These are phyloP conservation scores for Ustilago bromivora DNA, from an alignment of 1,284 basidiomycete genomes.

Conservation along the genomic window DNA sequence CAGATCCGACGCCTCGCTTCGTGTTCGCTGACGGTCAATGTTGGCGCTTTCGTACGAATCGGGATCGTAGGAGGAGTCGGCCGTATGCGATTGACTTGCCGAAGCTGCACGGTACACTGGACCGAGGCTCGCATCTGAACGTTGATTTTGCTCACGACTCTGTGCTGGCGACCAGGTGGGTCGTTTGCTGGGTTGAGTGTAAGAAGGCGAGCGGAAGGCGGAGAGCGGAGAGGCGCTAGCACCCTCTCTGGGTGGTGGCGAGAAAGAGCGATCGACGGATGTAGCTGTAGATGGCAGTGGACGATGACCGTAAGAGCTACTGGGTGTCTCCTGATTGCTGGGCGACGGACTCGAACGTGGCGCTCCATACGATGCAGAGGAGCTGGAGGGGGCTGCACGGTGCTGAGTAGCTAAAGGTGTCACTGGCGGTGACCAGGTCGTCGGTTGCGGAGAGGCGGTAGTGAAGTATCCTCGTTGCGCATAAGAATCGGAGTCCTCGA, in stretches of 20 bases:
- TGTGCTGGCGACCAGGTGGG: constrained; percentile 21
- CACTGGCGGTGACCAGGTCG: constrained; percentile 32
- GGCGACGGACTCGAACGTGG: constrained; percentile 43
- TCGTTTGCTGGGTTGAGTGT: constrained; percentile 19
- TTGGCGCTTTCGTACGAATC: constrained; percentile 13
- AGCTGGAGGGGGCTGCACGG: constrained; percentile 14
- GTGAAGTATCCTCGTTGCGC: constrained; percentile 34
- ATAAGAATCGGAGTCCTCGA: constrained; percentile 6
- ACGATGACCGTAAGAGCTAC: constrained; percentile 32
- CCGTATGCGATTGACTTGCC: constrained; percentile 24
- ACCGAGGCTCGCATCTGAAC: constrained; percentile 10
- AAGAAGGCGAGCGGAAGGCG: constrained; percentile 36
- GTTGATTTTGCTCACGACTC: constrained; percentile 14
- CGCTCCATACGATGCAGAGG: constrained; percentile 27
- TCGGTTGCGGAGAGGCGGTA: constrained; percentile 30
- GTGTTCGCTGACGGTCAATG: constrained; percentile 33
- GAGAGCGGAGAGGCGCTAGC: constrained; percentile 35
- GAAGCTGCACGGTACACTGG: constrained; percentile 23
- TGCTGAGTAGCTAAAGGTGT: constrained; percentile 31
- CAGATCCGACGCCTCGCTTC: constrained; percentile 43
- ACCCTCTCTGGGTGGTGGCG: constrained; percentile 29
- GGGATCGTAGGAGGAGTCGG: constrained; percentile 34
- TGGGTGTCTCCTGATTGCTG: constrained; percentile 29
- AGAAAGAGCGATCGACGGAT: constrained; percentile 37
- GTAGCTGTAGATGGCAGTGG: constrained; percentile 36